These are phyloP conservation scores for Przewalskia tangutica DNA, from an alignment of 257 asterid genomes.

Conservation along the genomic window DNA sequence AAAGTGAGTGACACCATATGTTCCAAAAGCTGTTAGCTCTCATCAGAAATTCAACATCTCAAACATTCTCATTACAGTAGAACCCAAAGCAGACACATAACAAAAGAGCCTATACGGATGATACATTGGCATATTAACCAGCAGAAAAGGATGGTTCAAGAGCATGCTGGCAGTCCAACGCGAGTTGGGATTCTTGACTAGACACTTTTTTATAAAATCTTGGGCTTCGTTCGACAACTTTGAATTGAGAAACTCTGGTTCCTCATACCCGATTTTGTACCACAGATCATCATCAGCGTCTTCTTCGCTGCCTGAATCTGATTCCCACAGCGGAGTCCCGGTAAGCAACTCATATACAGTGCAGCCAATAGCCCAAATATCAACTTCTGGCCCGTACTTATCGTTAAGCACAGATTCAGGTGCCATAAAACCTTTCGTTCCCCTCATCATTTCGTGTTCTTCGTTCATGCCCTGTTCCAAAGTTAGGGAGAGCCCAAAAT, in stretches of 20 bases:
- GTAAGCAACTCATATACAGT: slow-evolving; percentile 5
- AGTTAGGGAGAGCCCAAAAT: not conserved
- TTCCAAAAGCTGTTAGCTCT: too few species aligned
- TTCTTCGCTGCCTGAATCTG: not conserved
- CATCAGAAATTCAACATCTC: too few species aligned
- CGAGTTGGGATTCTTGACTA: not conserved
- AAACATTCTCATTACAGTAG: too few species aligned
- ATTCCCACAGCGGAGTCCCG: not conserved
- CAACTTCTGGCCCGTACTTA: not conserved
- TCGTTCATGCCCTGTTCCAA: not conserved
- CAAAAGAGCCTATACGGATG: too few species aligned
- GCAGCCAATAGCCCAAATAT: slow-evolving; percentile 17
- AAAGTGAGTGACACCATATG: too few species aligned
- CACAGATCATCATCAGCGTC: not conserved
- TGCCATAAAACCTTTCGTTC: slow-evolving; percentile 1
- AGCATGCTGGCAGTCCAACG: slow-evolving; percentile 1
- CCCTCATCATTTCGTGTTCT: not conserved
- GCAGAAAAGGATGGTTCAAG: slow-evolving; percentile 5
- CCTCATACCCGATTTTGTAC: not conserved
- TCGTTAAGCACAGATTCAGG: not conserved
- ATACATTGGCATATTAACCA: not conserved
- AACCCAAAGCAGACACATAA: too few species aligned
- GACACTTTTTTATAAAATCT: slow-evolving; percentile 9
- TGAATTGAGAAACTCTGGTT: not conserved
- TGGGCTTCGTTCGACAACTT: not conserved